Evolutionary conservation across 2,329 filamentous ascomycete species (phyloP), one percentile per base, ranked within the genome.

Genomic region (Cladosporium sp.): DNA sequence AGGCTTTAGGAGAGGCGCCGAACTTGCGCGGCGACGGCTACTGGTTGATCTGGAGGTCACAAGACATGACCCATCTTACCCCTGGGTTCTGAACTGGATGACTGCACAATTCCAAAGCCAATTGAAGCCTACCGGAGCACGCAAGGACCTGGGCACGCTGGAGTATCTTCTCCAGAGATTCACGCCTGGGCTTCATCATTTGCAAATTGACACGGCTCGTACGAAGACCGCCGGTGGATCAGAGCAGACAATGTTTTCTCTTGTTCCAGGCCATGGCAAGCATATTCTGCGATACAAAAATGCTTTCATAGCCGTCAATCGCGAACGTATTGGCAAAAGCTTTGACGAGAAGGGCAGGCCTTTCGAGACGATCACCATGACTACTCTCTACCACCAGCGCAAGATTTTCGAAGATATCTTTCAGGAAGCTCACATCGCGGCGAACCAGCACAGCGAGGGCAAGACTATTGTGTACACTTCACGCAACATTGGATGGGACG

Each of bases 21-120:
- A 80, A 38, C 77, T 94, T 50, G 72, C 95, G 52, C 86, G 88
- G 43, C 84, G 86, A 47, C 88, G 92, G 42, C 82, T 98, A 72
- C 83, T 98, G 25, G 88, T 97, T 61, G 90, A 96, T 62, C 83
- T 98, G 62, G 93, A 98, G 70, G 95, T 98, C 69, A 92, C 88
- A 68, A 87, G 89, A 65, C 88, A 92, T 62, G 93, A 98, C 70
- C 83, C 89, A 38, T 91, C 92, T 1, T 98, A 97, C 67, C 84
- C 84, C 35, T 97, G 91, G 92, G 83, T 98, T 36, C 78, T 98
- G 8, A 85, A 91, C 57, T 98, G 93, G 91, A 86, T 98, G 67
- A 91, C 90, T 6, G 79, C 88, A 27, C 63, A 67, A 45, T 66
- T 67, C 42, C 58, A 64, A 48, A 55, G 56, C 15, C 65, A 68